phyloP scores from a whole-genome alignment of 2,329 filamentous ascomycete species.

The Fusarium sp. region DNA sequence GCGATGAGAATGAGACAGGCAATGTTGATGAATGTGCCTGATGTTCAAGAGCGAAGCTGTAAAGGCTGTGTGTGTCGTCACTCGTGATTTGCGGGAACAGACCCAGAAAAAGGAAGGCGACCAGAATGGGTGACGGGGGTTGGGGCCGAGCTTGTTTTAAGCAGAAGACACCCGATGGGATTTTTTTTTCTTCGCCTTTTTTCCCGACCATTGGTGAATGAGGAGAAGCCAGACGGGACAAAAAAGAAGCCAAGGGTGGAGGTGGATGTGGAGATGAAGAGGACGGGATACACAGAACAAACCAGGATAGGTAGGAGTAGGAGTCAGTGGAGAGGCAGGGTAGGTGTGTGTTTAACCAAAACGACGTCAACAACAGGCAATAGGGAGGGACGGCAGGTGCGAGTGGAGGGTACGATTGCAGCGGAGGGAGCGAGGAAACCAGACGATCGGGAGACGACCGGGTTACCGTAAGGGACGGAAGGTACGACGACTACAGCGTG shows the following conservation, averaged over 20 bases:
- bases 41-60: background rate
- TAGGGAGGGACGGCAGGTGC: slow-evolving; percentile 7
- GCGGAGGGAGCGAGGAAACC: slow-evolving; percentile 37
- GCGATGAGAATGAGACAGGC: slow-evolving; percentile 5
- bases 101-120: slow-evolving; percentile 31
- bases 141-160: slow-evolving; percentile 38
- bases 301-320: background rate
- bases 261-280: slow-evolving; percentile 35
- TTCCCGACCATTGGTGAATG: slow-evolving; percentile 15
- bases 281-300: slow-evolving; percentile 11
- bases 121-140: slow-evolving; percentile 22
- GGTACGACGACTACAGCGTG: background rate
- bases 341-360: slow-evolving; percentile 21
- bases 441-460: slow-evolving; percentile 31
- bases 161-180: slow-evolving; percentile 24
- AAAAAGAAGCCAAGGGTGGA: slow-evolving; percentile 26
- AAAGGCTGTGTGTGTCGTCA: slow-evolving; percentile 30
- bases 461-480: slow-evolving; percentile 1
- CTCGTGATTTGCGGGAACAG: slow-evolving; percentile 22
- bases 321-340: slow-evolving; percentile 3
- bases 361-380: slow-evolving; percentile 34
- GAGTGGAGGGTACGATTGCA: slow-evolving; percentile 6
- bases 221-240: slow-evolving; percentile 31
- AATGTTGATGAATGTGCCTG: background rate
- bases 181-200: slow-evolving; percentile 4